A percentile compares a stretch with the other conserved stretches of the same genome.
These are phyloP conservation scores for Mycosphaerella sp. DNA, from an alignment of 2,329 filamentous ascomycete genomes.

Conservation along the genomic window DNA sequence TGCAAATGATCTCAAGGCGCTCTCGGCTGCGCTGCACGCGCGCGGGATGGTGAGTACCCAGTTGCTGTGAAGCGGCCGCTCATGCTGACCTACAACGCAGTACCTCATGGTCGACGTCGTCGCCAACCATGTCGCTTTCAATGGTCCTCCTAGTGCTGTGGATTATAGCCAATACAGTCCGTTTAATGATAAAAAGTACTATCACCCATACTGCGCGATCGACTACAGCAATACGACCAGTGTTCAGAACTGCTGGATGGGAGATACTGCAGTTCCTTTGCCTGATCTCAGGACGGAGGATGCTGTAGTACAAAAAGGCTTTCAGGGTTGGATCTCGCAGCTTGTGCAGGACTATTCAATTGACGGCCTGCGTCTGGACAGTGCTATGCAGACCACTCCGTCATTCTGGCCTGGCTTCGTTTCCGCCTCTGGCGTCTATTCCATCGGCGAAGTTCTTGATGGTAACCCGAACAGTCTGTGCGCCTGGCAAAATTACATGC, in stretches of 20 bases:
- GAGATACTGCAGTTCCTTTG: slow-evolving; percentile 48
- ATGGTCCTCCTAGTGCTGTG: slow-evolving; percentile 24
- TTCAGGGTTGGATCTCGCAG: slow-evolving; percentile 51
- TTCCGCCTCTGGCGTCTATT: slow-evolving; percentile 31
- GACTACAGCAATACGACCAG: slow-evolving; percentile 46
- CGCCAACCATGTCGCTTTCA: slow-evolving; percentile 40
- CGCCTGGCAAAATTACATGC: slow-evolving; percentile 38
- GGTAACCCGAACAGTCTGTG: slow-evolving; percentile 34
- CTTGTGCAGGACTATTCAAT: slow-evolving; percentile 56
- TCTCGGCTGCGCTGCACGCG: slow-evolving; percentile 40
- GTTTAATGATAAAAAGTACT: slow-evolving; percentile 41
- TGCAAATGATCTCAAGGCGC: slow-evolving; percentile 38
- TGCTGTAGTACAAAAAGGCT: slow-evolving; percentile 43
- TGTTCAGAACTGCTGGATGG: slow-evolving; percentile 46
- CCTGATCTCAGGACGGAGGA: slow-evolving; percentile 56
- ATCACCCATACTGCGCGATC: slow-evolving; percentile 47
- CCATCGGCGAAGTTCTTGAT: slow-evolving; percentile 41
- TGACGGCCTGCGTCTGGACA: slow-evolving; percentile 37
- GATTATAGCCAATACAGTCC: slow-evolving; percentile 34
- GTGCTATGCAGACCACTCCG: slow-evolving; percentile 37
- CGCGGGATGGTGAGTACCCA: slow-evolving; percentile 36
- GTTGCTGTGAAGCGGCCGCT: background rate
- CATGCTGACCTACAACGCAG: background rate
- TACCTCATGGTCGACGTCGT: slow-evolving; percentile 46
- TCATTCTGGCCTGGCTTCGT: slow-evolving; percentile 37